Base-by-base conservation (phyloP, 192 early-diverging fungal species). In the Backusella tarrabulga region DNA sequence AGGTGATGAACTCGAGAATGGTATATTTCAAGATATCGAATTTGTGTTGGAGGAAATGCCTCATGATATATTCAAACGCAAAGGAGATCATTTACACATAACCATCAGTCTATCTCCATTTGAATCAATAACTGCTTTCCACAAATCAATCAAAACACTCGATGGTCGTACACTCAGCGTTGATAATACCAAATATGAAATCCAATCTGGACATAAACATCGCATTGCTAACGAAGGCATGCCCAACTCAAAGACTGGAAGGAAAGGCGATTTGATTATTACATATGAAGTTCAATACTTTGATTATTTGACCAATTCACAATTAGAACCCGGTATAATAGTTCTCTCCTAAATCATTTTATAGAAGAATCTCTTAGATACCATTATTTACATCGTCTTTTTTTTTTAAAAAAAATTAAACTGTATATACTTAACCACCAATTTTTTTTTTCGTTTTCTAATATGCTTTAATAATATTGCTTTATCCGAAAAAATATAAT, bases 31-130 rank as follows among this genome's bases (percentile, higher is more conserved):
- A 81, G 97, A 98, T 81, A 91, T 99, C 76, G 98, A 95, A 60
- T 97, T 99, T 85, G 88, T 97, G 14, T 67, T 99, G 32, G 95
- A 97, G 81, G 95, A 98, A 81, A 97, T 96, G 83, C 92, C 95
- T 15, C 95, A 99, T 80, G 42, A 87, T n/a, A 23, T 84, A n/a
- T 97, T 94, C 85, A 97, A 88, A 82, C 94, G 98, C 36, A 92
- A 94, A 7, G 96, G 95, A 52, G 93, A 98, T 80, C 88, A 97
- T 81, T 85, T 99, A 34, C 82, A 80, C 38, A 83, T 90, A 6
- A 82, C 79, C 4, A 73, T 98, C 17, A 80, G 87, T 23, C 81
- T 99, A 34, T 83, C 84, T 1, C 87, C 98, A 8, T 81, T 89
- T 26, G 96, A 98, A 75, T 93, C 95, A 1, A 74, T 96, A 40